phyloP scores from a whole-genome alignment of 2,329 filamentous ascomycete genomes.

The Ramichloridium luteum region DNA sequence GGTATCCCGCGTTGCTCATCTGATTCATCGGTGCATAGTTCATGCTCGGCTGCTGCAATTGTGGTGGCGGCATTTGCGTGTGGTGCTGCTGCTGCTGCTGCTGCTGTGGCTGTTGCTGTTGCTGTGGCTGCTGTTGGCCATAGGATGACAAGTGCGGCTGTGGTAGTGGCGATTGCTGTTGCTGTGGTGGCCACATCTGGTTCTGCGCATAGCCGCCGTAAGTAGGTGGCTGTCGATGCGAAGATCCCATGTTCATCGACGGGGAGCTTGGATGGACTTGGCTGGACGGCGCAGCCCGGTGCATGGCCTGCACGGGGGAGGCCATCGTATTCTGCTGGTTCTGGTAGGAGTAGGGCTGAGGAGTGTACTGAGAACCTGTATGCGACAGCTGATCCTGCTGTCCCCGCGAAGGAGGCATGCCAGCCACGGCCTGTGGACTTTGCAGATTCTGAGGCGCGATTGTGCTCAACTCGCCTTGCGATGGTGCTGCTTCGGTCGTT shows the following conservation, averaged over 20 bases:
- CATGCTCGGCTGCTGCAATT: conserved; percentile 33
- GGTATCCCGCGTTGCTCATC: conserved; percentile 32
- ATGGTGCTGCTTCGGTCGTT: conserved; percentile 35
- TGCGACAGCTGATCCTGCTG: conserved; percentile 46
- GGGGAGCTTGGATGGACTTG: conserved; percentile 56
- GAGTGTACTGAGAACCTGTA: conserved; percentile 40
- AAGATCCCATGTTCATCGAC: conserved; percentile 34
- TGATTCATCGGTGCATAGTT: conserved; percentile 36
- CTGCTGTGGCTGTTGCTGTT: conserved; percentile 21
- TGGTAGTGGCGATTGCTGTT: conserved; percentile 37
- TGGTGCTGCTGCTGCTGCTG: conserved; percentile 31
- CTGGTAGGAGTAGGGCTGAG: conserved; percentile 55
- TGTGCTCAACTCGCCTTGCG: conserved; percentile 28
- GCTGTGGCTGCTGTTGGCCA: conserved; percentile 24
- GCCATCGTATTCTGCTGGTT: conserved; percentile 59
- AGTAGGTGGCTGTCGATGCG: conserved; percentile 31
- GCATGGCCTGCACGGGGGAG: conserved; percentile 59
- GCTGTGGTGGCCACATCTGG: conserved; percentile 39
- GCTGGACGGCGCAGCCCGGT: conserved; percentile 35
- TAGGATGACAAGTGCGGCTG: conserved; percentile 36
- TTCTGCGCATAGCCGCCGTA: conserved; percentile 33
- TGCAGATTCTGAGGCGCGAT: conserved; percentile 34
- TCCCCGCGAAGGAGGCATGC: conserved; percentile 46
- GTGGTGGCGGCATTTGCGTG: conserved; percentile 38
- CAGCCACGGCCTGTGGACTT: conserved; percentile 30